Percentiles rank a stretch among this genome's conserved stretches.
Conservation (phyloP, 345 rosid genomes). For the Syzygium grande region DNA sequence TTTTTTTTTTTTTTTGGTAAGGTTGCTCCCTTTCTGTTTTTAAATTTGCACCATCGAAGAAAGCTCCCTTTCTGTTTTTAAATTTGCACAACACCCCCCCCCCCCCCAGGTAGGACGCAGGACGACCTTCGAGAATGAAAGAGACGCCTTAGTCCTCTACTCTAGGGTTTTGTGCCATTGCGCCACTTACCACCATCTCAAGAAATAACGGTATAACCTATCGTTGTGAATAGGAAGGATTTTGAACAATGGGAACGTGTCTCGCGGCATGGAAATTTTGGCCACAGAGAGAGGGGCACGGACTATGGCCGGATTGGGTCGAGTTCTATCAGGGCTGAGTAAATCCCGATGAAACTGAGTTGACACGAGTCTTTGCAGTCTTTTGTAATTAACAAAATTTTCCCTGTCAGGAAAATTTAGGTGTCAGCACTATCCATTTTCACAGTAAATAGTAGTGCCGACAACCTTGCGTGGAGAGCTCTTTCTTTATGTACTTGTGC, state of each 20-base stretch:
- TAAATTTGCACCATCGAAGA: too few relatives aligned
- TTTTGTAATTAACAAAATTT: neutral
- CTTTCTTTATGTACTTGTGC: rapidly evolving
- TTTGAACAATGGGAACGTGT: neutral
- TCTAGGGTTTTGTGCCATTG: neutral
- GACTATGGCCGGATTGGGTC: neutral
- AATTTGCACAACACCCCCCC: too few relatives aligned
- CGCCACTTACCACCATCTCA: neutral
- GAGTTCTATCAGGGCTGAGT: neutral
- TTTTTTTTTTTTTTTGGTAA: too few relatives aligned
- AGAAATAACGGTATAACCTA: neutral
- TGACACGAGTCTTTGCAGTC: neutral
- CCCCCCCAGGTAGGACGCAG: neutral
- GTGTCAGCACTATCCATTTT: neutral
- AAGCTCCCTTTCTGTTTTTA: neutral
- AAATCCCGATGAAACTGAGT: neutral
- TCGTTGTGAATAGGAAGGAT: neutral
- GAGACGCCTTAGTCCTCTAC: neutral
- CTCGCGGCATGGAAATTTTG: neutral
- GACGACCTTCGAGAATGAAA: neutral
- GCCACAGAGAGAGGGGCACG: neutral
- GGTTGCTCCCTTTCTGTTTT: too few relatives aligned
- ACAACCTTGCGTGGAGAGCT: neutral
- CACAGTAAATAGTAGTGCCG: rapidly evolving
- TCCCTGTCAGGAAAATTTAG: rapidly evolving